Evolutionary conservation across 495 filamentous ascomycete species (phyloP).

Genomic region (Cairneyella variabilis): DNA sequence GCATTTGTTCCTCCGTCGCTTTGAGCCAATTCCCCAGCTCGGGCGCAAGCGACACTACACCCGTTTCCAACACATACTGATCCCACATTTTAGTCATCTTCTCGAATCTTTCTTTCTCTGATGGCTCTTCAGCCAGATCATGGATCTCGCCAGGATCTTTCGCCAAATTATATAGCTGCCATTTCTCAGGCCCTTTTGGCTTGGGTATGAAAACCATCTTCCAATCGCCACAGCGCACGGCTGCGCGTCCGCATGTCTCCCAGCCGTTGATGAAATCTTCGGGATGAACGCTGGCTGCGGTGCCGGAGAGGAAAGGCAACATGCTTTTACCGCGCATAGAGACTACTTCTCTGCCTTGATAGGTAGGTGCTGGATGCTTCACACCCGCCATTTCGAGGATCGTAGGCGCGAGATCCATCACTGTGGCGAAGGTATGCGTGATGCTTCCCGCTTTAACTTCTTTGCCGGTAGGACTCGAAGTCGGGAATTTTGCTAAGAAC

Average conservation of each 20-base stretch:
- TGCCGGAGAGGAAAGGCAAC: neutral
- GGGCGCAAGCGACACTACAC: slow-evolving; percentile 45
- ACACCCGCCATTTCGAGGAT: slow-evolving; percentile 60
- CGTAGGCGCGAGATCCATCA: slow-evolving; percentile 62
- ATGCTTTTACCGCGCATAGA: slow-evolving; percentile 50
- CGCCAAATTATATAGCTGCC: slow-evolving; percentile 36
- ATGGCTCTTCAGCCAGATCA: slow-evolving; percentile 30
- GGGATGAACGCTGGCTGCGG: slow-evolving; percentile 28
- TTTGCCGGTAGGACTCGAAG: slow-evolving; percentile 20
- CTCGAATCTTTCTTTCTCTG: slow-evolving; percentile 26
- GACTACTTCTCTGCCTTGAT: slow-evolving; percentile 54
- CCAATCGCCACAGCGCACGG: slow-evolving; percentile 37
- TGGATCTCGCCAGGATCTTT: slow-evolving; percentile 38
- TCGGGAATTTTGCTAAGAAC: slow-evolving; percentile 50
- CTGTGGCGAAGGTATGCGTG: slow-evolving; percentile 54
- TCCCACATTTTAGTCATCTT: slow-evolving; percentile 38
- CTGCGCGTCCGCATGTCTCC: slow-evolving; percentile 37
- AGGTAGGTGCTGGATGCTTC: slow-evolving; percentile 52
- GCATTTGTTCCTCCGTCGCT: slow-evolving; percentile 63
- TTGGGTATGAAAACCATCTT: slow-evolving; percentile 36
- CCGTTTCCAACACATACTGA: slow-evolving; percentile 53
- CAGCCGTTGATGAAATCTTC: slow-evolving; percentile 34
- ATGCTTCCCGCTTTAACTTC: slow-evolving; percentile 37
- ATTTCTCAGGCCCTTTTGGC: slow-evolving; percentile 29
- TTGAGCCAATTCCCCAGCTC: slow-evolving; percentile 46